Conservation (phyloP, 441 rosid genomes). For the Erodium chrysanthum region DNA sequence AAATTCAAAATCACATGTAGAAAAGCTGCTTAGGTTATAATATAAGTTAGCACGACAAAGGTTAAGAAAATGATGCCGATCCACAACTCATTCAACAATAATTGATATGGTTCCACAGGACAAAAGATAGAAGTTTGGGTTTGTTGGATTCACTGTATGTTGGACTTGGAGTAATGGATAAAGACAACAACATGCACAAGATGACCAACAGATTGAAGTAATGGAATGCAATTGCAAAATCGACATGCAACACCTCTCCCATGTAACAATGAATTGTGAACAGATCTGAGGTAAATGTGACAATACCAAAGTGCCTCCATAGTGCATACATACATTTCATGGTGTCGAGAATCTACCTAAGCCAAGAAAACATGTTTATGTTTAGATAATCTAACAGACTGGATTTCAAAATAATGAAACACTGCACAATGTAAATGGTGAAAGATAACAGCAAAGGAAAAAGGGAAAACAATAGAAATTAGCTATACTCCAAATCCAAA, state of each 20-base stretch:
- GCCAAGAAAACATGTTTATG: neutral
- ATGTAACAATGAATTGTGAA: neutral
- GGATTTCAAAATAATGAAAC: no score
- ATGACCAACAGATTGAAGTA: neutral
- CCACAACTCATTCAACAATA: neutral
- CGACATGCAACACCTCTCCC: neutral
- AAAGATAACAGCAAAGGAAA: neutral
- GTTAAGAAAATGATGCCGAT: neutral
- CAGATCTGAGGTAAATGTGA: no score
- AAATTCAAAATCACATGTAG: neutral
- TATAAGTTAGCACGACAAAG: neutral
- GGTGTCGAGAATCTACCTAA: neutral
- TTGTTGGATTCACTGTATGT: neutral
- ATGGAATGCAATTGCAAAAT: neutral
- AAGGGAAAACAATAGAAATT: neutral
- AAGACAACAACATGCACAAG: neutral
- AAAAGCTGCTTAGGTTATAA: neutral
- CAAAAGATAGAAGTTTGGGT: neutral
- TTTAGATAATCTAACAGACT: neutral
- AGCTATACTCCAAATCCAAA: slow-evolving; percentile 9
- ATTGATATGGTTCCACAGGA: neutral
- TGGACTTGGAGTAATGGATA: neutral
- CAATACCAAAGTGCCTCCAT: neutral
- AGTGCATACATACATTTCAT: neutral
- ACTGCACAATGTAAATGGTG: neutral